Conservation (phyloP, 345 rosid species). For the Eucalyptus regnans region DNA sequence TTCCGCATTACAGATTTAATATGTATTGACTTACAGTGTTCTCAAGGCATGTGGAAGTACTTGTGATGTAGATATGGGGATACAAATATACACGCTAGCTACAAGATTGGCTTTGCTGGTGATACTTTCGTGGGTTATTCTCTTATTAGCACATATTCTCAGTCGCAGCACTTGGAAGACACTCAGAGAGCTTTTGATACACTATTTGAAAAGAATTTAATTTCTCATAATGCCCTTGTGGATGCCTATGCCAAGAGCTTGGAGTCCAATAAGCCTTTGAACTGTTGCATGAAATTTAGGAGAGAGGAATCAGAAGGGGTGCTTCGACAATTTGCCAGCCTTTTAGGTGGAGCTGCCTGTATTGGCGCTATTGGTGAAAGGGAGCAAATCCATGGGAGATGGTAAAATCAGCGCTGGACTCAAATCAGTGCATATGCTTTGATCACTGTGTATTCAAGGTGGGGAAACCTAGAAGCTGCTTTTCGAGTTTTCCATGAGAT, state of each 20-base stretch:
- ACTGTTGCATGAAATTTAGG: neutral
- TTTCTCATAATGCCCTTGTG: neutral
- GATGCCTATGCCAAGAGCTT: neutral
- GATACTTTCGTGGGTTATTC: neutral
- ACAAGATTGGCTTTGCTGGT: neutral
- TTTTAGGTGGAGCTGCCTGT: neutral
- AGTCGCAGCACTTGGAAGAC: neutral
- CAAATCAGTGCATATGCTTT: neutral
- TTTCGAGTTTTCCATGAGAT: neutral
- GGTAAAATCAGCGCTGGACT: neutral
- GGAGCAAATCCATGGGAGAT: neutral
- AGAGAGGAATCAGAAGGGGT: neutral
- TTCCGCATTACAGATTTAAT: too few species aligned
- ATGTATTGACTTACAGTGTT: neutral
- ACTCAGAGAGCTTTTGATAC: neutral
- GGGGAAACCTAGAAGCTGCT: neutral
- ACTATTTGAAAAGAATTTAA: neutral
- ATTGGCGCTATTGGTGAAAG: fast-evolving
- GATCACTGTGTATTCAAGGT: neutral
- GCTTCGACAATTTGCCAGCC: neutral
- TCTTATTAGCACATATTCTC: neutral
- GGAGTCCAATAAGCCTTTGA: neutral
- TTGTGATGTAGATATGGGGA: neutral
- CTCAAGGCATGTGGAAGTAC: neutral
- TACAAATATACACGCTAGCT: neutral